These are phyloP conservation scores for Tanozyma kutaoensis DNA, from an alignment of 805 yeast genomes.

Conservation along the genomic window DNA sequence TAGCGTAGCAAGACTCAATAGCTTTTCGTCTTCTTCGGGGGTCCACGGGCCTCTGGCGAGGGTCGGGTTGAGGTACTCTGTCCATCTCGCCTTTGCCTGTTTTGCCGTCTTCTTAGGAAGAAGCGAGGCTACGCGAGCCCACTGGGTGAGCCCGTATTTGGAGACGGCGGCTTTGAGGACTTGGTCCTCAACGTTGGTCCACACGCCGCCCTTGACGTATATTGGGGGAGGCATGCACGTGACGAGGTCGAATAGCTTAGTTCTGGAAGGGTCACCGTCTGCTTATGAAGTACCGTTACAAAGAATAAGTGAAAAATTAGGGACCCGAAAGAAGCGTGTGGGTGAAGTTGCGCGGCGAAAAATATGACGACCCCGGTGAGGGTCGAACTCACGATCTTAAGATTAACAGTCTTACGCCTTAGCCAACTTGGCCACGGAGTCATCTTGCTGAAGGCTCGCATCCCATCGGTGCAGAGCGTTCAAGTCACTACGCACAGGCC, in stretches of 20 bases:
- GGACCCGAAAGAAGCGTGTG: too few relatives aligned
- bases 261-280: too few relatives aligned
- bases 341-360: too few relatives aligned
- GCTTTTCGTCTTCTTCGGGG: slow-evolving; percentile 59
- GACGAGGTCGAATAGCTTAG: too few relatives aligned
- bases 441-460: too few relatives aligned
- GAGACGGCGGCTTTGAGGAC: slow-evolving; percentile 82
- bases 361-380: too few relatives aligned
- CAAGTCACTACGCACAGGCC: neutral
- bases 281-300: too few relatives aligned
- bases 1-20: slow-evolving; percentile 50
- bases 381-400: too few relatives aligned
- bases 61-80: slow-evolving; percentile 71
- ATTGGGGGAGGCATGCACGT: slow-evolving; percentile 32
- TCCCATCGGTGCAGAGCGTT: too few relatives aligned
- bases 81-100: slow-evolving; percentile 91
- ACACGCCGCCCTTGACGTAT: slow-evolving; percentile 77
- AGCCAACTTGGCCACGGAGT: too few relatives aligned
- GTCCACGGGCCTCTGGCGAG: slow-evolving; percentile 59
- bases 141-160: slow-evolving; percentile 87
- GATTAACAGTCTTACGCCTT: too few relatives aligned
- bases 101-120: slow-evolving; percentile 76
- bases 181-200: slow-evolving; percentile 83
- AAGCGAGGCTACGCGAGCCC: slow-evolving; percentile 87
- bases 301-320: too few relatives aligned